Evolutionary conservation across 1,284 basidiomycete genomes (phyloP), one percentile per base, ranked within the genome.

Genomic region (Tremellales sp.): DNA sequence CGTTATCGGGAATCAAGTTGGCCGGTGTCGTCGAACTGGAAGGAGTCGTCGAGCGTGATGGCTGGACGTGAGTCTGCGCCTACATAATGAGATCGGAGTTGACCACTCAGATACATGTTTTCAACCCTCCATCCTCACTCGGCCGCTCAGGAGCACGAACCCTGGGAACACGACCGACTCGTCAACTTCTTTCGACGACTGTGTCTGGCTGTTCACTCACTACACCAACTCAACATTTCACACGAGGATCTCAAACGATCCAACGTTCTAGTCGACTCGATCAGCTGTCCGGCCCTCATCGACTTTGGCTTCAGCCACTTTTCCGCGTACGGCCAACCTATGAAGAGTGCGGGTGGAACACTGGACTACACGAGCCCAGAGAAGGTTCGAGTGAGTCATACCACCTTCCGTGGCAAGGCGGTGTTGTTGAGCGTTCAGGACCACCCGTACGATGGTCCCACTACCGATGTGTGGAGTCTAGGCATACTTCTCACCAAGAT

Each of bases 241-340:
- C 73, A 75, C 51, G 72, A 73, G 43, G 73, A 75, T 47, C 42
- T 75, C 46, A 75, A 75, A 49, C 66, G 67, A 7, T 62, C 66
- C 23, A 75, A 75, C 49, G 52, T 73, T 23, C 57, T 74, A 11
- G 49, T 71, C 19, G 57, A 61, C 36, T 25, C 44, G 7, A 12
- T 52, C 3, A 46, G 58, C 4, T 23, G 40, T 7, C 69, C 70
- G 0, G 46, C 62, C 5, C 48, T 73, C 2, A 67, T 65, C 11
- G 73, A 75, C 46, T 72, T 73, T 48, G 73, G 73, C 0, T 73
- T 75, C 49, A 62, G 64, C 22, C 67, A 68, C 27, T 70, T 75
- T 53, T 51, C 43, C 27, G 63, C 69, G 0, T 4, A 54, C 15
- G 57, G 56, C 4, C 60, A 52, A 24, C 29, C 21, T 8, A 62